Conservation (phyloP, 2,329 filamentous ascomycete species). For the Allantophomopsis lycopodina region DNA sequence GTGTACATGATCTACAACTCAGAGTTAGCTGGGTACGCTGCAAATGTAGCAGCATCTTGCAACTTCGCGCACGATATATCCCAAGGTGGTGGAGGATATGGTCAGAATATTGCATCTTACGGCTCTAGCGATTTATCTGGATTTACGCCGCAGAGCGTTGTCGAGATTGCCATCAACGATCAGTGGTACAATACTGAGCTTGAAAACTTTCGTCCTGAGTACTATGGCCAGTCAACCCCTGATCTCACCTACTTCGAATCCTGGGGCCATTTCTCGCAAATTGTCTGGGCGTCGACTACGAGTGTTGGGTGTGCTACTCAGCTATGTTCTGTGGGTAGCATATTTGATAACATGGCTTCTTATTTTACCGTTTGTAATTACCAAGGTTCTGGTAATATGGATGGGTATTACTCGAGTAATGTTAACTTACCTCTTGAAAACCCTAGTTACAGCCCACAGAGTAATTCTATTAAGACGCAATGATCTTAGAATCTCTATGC, state of each 20-base stretch:
- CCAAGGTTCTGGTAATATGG: conserved; percentile 44
- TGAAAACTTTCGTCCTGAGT: conserved; percentile 32
- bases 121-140: conserved; percentile 22
- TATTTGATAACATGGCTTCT: conserved; percentile 30
- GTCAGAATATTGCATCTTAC: conserved; percentile 80
- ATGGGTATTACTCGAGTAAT: too few relatives aligned
- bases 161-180: conserved; percentile 59
- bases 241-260: conserved; percentile 44
- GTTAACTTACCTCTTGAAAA: too few relatives aligned
- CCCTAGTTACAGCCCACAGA: too few relatives aligned
- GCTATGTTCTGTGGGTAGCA: conserved; percentile 35
- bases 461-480: too few relatives aligned
- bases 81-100: conserved; percentile 43
- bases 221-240: conserved; percentile 47
- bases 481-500: too few relatives aligned
- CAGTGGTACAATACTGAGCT: conserved; percentile 85
- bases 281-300: conserved; percentile 55
- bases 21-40: too few relatives aligned
- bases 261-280: conserved; percentile 67
- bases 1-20: too few relatives aligned
- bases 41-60: too few relatives aligned
- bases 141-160: conserved; percentile 20
- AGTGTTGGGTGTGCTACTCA: conserved; percentile 48
- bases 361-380: conserved; percentile 89
- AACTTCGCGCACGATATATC: too few relatives aligned